Conservation (phyloP, 2,329 filamentous ascomycete species). For the Neocucurbitaria cava region DNA sequence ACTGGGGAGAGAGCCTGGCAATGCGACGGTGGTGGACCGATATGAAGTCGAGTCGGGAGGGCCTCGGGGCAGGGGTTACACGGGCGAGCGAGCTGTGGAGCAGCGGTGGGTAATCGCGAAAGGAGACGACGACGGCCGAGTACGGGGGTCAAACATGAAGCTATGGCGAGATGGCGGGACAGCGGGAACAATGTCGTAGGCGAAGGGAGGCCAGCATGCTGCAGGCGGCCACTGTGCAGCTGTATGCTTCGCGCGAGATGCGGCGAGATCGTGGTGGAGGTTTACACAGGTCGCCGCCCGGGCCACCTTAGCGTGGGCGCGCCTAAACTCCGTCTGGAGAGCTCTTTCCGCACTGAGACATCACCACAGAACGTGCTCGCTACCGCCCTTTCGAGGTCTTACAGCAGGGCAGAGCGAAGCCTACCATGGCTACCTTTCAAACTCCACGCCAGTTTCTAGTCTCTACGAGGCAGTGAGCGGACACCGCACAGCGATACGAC, state of each 20-base stretch:
- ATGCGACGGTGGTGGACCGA: conserved; percentile 26
- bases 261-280: conserved; percentile 29
- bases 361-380: not conserved
- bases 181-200: conserved; percentile 8
- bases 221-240: conserved; percentile 32
- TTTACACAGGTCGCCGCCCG: conserved; percentile 19
- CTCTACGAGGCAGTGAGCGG: not conserved
- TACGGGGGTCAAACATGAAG: conserved; percentile 23
- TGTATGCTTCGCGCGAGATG: conserved; percentile 32
- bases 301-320: conserved; percentile 18
- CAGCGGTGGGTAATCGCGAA: conserved; percentile 27
- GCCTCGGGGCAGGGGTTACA: conserved; percentile 34
- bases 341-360: conserved; percentile 13
- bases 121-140: conserved; percentile 25
- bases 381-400: not conserved
- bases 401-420: not conserved
- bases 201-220: conserved; percentile 22
- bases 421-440: not conserved
- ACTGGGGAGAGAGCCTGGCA: conserved; percentile 37
- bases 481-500: not conserved
- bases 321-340: conserved; percentile 13
- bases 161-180: conserved; percentile 12
- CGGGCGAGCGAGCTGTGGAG: conserved; percentile 27
- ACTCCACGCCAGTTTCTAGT: not conserved
- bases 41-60: conserved; percentile 7